Percentiles rank a stretch among this genome's conserved stretches.
Evolutionary conservation across 1,139 yeast species (phyloP).

Genomic region (Insectozyma bohioensis): DNA sequence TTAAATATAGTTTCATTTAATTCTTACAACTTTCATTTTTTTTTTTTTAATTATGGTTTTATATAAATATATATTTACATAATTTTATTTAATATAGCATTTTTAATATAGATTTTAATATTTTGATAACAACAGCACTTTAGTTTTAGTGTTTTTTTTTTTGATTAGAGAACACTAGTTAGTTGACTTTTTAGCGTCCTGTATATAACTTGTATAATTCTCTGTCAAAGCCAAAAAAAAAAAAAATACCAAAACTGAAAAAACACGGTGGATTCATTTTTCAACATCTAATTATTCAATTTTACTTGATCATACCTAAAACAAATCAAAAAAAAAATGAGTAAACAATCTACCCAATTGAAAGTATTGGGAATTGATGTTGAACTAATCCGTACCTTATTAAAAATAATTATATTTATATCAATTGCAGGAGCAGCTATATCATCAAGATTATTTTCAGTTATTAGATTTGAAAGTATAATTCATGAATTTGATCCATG

Average conservation of each 20-base stretch:
- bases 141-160: too few relatives aligned
- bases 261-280: constrained; percentile 4
- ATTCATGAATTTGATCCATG: constrained; percentile 99
- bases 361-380: constrained; percentile 37
- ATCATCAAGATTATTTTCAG: constrained; percentile 79
- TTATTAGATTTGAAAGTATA: constrained; percentile 86
- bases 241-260: neutral
- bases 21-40: too few relatives aligned
- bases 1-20: constrained; percentile 1
- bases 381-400: constrained; percentile 46
- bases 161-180: too few relatives aligned
- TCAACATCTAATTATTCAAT: constrained; percentile 1
- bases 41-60: neutral
- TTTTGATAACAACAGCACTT: too few relatives aligned
- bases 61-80: neutral
- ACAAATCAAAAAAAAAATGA: too few relatives aligned
- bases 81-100: too few relatives aligned
- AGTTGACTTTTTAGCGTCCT: too few relatives aligned
- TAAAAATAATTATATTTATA: constrained; percentile 64
- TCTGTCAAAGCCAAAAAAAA: neutral
- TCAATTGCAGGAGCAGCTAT: constrained; percentile 88
- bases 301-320: too few relatives aligned
- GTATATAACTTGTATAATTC: constrained; percentile 1
- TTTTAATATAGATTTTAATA: too few relatives aligned
- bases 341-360: constrained; percentile 17